Evolutionary conservation across 257 asterid genomes (phyloP).

Genomic region (Ligustrum vulgare): DNA sequence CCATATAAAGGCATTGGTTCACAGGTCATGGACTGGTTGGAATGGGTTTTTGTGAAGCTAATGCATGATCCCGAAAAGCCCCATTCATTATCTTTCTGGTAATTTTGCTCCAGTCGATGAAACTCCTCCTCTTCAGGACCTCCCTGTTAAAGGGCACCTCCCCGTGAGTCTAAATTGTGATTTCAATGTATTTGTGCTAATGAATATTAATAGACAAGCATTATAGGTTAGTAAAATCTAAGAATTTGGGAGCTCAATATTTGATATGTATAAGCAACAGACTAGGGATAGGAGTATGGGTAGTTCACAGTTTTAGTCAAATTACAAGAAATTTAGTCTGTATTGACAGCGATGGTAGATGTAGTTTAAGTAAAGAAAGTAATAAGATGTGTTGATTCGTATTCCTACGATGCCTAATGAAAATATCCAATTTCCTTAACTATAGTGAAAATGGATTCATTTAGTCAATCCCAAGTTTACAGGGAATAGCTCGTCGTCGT

Average conservation of each 20-base stretch:
- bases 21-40: slow-evolving; percentile 71
- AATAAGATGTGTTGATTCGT: not conserved
- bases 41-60: slow-evolving; percentile 62
- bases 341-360: not conserved
- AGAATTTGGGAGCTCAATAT: not conserved
- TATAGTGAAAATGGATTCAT: not conserved
- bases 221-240: not conserved
- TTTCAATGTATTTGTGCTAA: not conserved
- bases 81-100: slow-evolving; percentile 71
- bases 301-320: not conserved
- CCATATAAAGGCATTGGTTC: slow-evolving; percentile 61
- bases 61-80: slow-evolving; percentile 65
- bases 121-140: slow-evolving; percentile 76
- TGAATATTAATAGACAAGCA: not conserved
- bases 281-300: not conserved
- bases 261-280: not conserved
- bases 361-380: no score
- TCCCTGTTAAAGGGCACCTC: slow-evolving; percentile 61
- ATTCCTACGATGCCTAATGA: not conserved
- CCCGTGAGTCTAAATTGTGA: slow-evolving; percentile 57
- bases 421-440: not conserved
- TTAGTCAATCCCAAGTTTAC: not conserved
- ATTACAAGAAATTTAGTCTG: not conserved
- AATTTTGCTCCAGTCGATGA: slow-evolving; percentile 89
- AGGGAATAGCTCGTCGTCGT: not conserved